Evolutionary conservation across 495 filamentous ascomycete genomes (phyloP), one percentile per base, ranked within the genome.

Genomic region (Trichoderma parareesei): DNA sequence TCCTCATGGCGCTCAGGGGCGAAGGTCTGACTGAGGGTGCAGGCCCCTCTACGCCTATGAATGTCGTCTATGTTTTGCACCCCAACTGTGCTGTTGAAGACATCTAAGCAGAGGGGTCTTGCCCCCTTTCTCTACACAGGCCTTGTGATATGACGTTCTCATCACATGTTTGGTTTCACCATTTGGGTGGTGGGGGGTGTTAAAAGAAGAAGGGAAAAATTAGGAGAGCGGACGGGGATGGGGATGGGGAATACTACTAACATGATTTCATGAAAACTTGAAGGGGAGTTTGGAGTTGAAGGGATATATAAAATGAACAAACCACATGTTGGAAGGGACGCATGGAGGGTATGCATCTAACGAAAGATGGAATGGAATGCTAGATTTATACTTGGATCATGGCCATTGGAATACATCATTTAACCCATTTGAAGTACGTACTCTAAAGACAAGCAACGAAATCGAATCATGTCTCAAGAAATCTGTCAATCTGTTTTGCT

Each of bases 1-100:
- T 97, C 59, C 81, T 98, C 53, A 92, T 98, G 87, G 90, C 86
- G 6, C 90, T 98, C 60, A 82, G 88, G 37, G 93, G 92, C n/a
- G 85, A 95, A 69, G 90, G 91, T 11, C 78, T 95, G 16, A 79
- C 88, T 38, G 78, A 81, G 9, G 83, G 71, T 3, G 82, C 78
- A 10, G 77, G 77, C 13, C 69, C 69, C 63, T 71, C 75, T 11
- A 67, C 69, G 42, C 79, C 74, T 27, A 46, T 77, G 46, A 85
- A 82, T 75, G 79, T 87, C 6, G 84, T 96, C 38, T 98, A 97
- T 75, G 90, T 97, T 14, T 67, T 98, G 71, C 94, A 98, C 82
- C 94, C 94, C 20, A 97, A 98, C 73, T 94, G 91, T 70, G 90
- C 90, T 1, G 81, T 93, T 33, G 92, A 96, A 67, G 79, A 80